A percentile compares a stretch with the other conserved stretches of the same genome.
Evolutionary conservation across 169 alveolate species (phyloP).

Genomic region (Plasmodium adleri): DNA sequence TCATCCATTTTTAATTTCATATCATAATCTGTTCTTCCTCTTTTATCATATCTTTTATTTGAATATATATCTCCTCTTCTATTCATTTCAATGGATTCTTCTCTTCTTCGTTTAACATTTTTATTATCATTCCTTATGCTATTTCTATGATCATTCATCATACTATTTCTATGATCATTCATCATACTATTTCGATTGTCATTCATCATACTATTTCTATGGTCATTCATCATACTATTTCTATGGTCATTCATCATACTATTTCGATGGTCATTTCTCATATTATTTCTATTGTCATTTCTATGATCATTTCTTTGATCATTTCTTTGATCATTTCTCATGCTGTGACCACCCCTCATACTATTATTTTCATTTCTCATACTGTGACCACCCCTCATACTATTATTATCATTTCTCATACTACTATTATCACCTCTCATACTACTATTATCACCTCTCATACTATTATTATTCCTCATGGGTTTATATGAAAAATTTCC

Average conservation of each 20-base stretch:
- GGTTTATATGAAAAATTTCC: neutral
- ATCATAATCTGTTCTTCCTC: conserved; percentile 51
- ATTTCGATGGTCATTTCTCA: neutral
- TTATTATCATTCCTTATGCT: conserved; percentile 5
- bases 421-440: neutral
- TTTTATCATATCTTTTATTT: conserved; percentile 36
- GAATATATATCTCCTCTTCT: conserved; percentile 26
- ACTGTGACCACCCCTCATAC: too few relatives aligned
- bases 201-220: neutral
- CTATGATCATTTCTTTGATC: conserved; percentile 1
- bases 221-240: conserved; percentile 1
- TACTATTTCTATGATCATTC: conserved; percentile 9
- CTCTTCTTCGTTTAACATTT: conserved; percentile 46
- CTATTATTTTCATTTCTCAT: conserved; percentile 6
- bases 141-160: conserved; percentile 4
- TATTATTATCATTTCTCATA: conserved; percentile 5
- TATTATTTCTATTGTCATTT: neutral
- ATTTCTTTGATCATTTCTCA: neutral
- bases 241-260: neutral
- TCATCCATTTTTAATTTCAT: conserved; percentile 16
- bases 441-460: conserved; percentile 1
- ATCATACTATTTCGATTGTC: neutral
- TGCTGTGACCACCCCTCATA: neutral
- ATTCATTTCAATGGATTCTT: conserved; percentile 26
- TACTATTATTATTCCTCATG: conserved; percentile 22